phyloP scores from a whole-genome alignment of 495 filamentous ascomycete species.

The Umbilicaria muhlenbergii region DNA sequence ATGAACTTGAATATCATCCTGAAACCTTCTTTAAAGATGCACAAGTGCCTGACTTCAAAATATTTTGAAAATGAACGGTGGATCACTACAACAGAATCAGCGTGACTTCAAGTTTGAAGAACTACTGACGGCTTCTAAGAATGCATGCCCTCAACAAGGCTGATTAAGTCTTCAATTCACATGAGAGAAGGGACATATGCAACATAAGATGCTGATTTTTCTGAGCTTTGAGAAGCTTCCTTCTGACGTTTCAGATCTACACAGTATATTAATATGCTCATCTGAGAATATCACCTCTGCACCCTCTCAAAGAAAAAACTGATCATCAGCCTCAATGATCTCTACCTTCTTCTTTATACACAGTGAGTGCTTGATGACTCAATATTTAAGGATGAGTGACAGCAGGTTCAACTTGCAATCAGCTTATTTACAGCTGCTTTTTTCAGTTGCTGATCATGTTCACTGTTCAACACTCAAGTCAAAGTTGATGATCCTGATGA shows the following conservation, averaged over 20 bases:
- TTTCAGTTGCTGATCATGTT: not conserved
- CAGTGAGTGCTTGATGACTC: not conserved
- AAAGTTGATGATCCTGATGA: conserved; percentile 1
- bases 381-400: conserved; percentile 1
- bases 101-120: not conserved
- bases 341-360: conserved; percentile 3
- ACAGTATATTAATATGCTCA: not conserved
- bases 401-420: not conserved
- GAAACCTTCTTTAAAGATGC: too few relatives aligned
- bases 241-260: not conserved
- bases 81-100: not conserved
- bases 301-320: not conserved
- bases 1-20: not conserved
- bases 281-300: not conserved
- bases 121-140: not conserved
- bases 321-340: not conserved
- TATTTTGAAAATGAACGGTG: too few relatives aligned
- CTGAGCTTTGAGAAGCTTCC: not conserved
- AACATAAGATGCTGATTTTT: not conserved
- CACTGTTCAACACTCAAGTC: conserved; percentile 1
- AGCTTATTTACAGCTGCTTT: not conserved
- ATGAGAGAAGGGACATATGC: not conserved
- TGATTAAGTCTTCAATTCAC: not conserved
- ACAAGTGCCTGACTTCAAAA: too few relatives aligned
- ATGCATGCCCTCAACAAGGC: not conserved